These are phyloP conservation scores for Diplodia sapinea DNA, from an alignment of 2,329 filamentous ascomycete species.

Conservation along the genomic window DNA sequence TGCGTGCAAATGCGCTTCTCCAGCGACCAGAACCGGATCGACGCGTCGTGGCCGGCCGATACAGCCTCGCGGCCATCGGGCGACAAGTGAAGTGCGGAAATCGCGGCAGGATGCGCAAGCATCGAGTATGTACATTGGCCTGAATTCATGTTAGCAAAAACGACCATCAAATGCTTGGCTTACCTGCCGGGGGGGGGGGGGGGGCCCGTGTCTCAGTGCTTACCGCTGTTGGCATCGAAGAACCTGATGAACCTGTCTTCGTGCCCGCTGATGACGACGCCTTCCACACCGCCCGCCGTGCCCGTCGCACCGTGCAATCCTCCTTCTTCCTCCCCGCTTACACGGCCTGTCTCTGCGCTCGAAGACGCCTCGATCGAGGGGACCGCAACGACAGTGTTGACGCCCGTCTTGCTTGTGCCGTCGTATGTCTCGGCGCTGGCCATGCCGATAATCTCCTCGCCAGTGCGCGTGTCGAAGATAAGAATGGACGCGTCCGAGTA, in stretches of 20 bases:
- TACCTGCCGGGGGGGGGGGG: too few relatives aligned
- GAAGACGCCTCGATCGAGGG: slow-evolving; percentile 74
- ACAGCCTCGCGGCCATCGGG: slow-evolving; percentile 94
- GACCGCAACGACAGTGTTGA: slow-evolving; percentile 90
- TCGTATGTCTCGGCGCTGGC: slow-evolving; percentile 94
- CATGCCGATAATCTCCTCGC: slow-evolving; percentile 92
- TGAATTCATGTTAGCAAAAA: slow-evolving; percentile 46
- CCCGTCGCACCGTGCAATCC: slow-evolving; percentile 82
- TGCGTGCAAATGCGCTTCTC: slow-evolving; percentile 96
- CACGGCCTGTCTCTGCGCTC: slow-evolving; percentile 63
- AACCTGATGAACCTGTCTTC: slow-evolving; percentile 96
- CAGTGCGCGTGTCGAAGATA: slow-evolving; percentile 89
- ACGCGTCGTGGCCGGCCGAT: slow-evolving; percentile 93
- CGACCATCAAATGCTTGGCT: too few relatives aligned
- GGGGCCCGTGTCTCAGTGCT: slow-evolving; percentile 48
- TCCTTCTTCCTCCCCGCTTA: slow-evolving; percentile 73
- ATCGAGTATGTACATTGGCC: slow-evolving; percentile 99
- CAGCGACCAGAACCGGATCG: slow-evolving; percentile 93
- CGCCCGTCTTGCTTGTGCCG: slow-evolving; percentile 77
- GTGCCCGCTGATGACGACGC: slow-evolving; percentile 93
- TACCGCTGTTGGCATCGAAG: slow-evolving; percentile 99
- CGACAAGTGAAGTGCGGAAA: slow-evolving; percentile 88
- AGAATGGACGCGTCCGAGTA: slow-evolving; percentile 90
- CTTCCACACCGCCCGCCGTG: slow-evolving; percentile 75
- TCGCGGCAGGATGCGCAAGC: slow-evolving; percentile 92